These are phyloP conservation scores for Microsporum audouinii DNA, from an alignment of 2,329 filamentous ascomycete genomes.

Conservation along the genomic window DNA sequence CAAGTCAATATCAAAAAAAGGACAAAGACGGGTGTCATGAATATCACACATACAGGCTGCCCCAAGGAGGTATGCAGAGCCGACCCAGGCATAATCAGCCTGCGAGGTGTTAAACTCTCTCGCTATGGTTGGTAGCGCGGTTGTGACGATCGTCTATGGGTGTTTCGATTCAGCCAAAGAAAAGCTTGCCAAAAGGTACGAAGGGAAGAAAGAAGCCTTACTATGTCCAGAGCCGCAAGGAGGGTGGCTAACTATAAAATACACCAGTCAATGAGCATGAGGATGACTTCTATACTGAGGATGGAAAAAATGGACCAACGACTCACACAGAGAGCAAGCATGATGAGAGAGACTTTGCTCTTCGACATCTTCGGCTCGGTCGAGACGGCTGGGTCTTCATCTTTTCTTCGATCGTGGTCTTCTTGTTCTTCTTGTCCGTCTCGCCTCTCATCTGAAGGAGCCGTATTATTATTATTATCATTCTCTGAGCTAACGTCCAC, in stretches of 20 bases:
- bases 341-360: slow-evolving; percentile 13
- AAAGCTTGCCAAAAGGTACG: slow-evolving; percentile 1
- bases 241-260: slow-evolving; percentile 42
- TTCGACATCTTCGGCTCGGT: slow-evolving; percentile 10
- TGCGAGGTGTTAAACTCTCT: slow-evolving; percentile 23
- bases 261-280: slow-evolving; percentile 3
- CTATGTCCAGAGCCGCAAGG: slow-evolving; percentile 49
- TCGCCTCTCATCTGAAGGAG: not conserved
- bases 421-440: not conserved
- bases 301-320: not conserved
- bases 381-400: not conserved
- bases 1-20: slow-evolving; percentile 1
- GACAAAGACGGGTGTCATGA: slow-evolving; percentile 6
- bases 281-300: not conserved
- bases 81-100: slow-evolving; percentile 30
- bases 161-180: slow-evolving; percentile 1
- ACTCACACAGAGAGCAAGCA: slow-evolving; percentile 14
- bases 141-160: slow-evolving; percentile 25
- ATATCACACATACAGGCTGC: slow-evolving; percentile 20
- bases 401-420: not conserved
- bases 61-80: slow-evolving; percentile 26
- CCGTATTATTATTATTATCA: not conserved
- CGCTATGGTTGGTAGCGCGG: slow-evolving; percentile 27
- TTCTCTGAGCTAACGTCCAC: not conserved
- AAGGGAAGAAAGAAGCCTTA: slow-evolving; percentile 17